Evolutionary conservation across 1,284 basidiomycete genomes (phyloP), one percentile per base, ranked within the genome.

Genomic region (Ustilago curta): DNA sequence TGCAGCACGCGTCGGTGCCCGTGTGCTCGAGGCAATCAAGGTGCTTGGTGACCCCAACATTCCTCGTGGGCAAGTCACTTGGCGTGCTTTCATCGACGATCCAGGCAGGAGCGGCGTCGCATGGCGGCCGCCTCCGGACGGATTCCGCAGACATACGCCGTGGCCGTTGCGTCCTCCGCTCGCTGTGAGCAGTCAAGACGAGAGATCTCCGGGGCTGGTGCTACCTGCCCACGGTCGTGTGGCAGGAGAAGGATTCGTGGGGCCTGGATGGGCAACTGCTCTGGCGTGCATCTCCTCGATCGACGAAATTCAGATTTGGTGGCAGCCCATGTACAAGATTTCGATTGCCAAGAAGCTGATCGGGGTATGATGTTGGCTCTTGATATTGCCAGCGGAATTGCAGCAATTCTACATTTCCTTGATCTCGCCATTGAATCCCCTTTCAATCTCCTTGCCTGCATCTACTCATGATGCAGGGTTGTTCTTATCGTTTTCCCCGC

Each of bases 261-360:
- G 65, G 0, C 57, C 72, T 4, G 71, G 70, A 1, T 79, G 77
- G 77, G 65, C 67, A 5, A 69, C 65, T 1, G 69, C 72, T 12
- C 58, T 75, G 39, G 73, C 74, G 3, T 67, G 69, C 39, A 55
- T 76, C 37, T 65, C 63, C 16, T 69, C 57, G 19, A 49, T 67
- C 25, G 76, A 79, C 48, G 76, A 79, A 56, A 65, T 79, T 16
- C 67, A 70, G 61, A 64, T 79, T n/a, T 77, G 76, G 70, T 79
- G 77, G 77, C 61, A 77, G 50, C 64, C 71, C 37, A 74, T 79
- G 76, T 64, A 67, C 45, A 76, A 73, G 58, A 64, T 78, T 25
- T 70, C 75, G 49, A 50, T 76, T 19, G 74, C 70, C 4, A 75
- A 76, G 54, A 71, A 63, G 59, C 61, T 79, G 12, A 62, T 69